phyloP scores from a whole-genome alignment of 441 rosid genomes.

The Raphanus hybrid region DNA sequence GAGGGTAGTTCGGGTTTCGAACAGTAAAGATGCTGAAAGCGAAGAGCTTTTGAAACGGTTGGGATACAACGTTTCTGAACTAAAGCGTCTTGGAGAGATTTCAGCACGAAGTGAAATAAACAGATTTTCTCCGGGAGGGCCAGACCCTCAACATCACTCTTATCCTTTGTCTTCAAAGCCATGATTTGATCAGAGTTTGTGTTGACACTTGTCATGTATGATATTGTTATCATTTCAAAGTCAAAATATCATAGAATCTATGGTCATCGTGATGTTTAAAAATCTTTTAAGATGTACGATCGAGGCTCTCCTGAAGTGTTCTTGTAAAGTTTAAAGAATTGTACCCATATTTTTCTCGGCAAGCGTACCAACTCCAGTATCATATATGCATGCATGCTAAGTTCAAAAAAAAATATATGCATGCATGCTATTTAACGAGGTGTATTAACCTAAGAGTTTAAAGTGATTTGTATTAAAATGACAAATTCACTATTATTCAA shows the following conservation, averaged over 20 bases:
- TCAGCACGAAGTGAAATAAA: conserved; percentile 16
- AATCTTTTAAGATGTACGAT: conserved; percentile 26
- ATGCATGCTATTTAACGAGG: no score
- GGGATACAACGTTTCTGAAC: conserved; percentile 41
- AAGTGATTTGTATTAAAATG: no score
- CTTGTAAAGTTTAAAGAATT: conserved; percentile 11
- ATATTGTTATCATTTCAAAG: not conserved
- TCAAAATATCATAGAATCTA: not conserved
- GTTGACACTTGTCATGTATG: conserved; percentile 21
- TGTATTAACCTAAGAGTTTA: no score
- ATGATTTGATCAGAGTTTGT: conserved; percentile 24
- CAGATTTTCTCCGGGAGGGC: conserved; percentile 46
- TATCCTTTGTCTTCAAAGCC: conserved; percentile 37
- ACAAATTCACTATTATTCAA: no score
- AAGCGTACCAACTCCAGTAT: no score
- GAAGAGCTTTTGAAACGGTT: conserved; percentile 35
- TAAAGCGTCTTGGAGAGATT: conserved; percentile 32
- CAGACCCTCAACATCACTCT: conserved; percentile 48
- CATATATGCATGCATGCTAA: no score
- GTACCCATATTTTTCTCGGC: not conserved
- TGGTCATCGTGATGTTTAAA: conserved; percentile 15
- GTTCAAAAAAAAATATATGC: no score
- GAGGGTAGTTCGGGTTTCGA: conserved; percentile 30
- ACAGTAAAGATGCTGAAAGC: conserved; percentile 29
- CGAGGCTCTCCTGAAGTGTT: not conserved